Evolutionary conservation across 257 asterid genomes (phyloP).

Genomic region (Sherardia arvensis): DNA sequence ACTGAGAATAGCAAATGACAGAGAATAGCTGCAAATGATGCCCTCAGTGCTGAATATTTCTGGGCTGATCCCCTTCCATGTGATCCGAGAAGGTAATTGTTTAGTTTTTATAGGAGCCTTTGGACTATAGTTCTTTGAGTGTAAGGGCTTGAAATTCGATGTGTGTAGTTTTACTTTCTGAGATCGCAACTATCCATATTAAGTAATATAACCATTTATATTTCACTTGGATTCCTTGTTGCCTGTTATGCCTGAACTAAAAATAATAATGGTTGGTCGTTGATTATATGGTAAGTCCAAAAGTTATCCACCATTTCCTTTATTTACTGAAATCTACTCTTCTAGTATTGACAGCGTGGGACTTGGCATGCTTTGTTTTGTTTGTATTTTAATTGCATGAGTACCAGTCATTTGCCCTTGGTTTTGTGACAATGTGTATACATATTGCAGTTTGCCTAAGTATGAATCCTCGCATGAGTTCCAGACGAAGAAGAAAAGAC

Average conservation of each 20-base stretch:
- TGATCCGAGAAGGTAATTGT: constrained; percentile 74
- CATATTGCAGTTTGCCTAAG: constrained; percentile 59
- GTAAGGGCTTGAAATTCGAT: background rate
- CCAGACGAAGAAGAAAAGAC: constrained; percentile 93
- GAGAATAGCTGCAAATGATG: constrained; percentile 93
- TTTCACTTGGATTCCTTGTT: background rate
- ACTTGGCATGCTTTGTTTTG: background rate
- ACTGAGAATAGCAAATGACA: constrained; percentile 16
- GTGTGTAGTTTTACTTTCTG: background rate
- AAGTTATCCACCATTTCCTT: too few species aligned
- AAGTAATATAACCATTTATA: background rate
- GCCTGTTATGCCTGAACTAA: background rate
- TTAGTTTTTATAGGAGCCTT: background rate
- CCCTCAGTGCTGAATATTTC: constrained; percentile 93
- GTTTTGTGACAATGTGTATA: background rate
- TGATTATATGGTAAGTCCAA: too few species aligned
- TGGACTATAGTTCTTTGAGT: background rate
- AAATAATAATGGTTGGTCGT: background rate
- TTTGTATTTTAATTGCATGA: background rate
- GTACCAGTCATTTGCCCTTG: background rate
- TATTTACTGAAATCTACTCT: background rate
- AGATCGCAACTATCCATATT: too few species aligned
- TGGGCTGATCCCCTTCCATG: constrained; percentile 98
- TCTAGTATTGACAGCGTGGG: background rate
- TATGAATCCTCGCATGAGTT: constrained; percentile 94